These are phyloP conservation scores for Coprinellus micaceus DNA, from an alignment of 768 basidiomycete genomes.

Conservation along the genomic window DNA sequence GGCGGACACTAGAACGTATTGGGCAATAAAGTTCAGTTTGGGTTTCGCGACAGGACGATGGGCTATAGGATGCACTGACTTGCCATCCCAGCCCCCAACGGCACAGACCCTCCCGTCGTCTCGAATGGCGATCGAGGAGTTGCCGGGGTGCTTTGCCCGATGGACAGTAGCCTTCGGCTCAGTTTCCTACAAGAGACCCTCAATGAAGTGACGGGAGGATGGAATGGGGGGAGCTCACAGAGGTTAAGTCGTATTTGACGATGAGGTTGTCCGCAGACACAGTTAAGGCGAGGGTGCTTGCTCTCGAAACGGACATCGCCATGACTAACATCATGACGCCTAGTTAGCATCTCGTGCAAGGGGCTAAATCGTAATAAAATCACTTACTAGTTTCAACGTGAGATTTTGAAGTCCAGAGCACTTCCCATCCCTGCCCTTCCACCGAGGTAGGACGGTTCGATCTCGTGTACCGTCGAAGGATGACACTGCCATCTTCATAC, in stretches of 20 bases:
- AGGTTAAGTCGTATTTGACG: constrained; percentile 59
- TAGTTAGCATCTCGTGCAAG: too few species aligned
- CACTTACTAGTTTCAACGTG: constrained; percentile 68
- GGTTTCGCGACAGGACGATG: too few species aligned
- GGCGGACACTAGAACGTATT: constrained; percentile 80
- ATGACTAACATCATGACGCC: constrained; percentile 71
- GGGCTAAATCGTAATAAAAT: too few species aligned
- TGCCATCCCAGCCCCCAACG: constrained; percentile 92
- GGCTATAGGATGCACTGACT: constrained; percentile 57
- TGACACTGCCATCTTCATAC: constrained; percentile 89
- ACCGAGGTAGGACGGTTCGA: constrained; percentile 47
- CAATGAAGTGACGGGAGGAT: constrained; percentile 17
- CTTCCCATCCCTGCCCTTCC: constrained; percentile 72
- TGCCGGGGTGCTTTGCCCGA: constrained; percentile 77
- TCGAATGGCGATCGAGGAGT: constrained; percentile 70
- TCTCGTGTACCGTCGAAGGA: constrained; percentile 51
- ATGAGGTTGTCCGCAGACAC: constrained; percentile 84
- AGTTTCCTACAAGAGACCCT: too few species aligned
- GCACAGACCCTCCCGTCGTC: constrained; percentile 79
- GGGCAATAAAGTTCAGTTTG: too few species aligned
- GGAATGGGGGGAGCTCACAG: constrained; percentile 32
- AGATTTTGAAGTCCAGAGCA: constrained; percentile 59
- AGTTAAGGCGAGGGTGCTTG: constrained; percentile 60
- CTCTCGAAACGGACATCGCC: constrained; percentile 72
- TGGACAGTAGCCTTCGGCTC: constrained; percentile 30